These are phyloP conservation scores for Obelidium mucronatum DNA, from an alignment of 192 early-diverging fungal species.

Conservation along the genomic window DNA sequence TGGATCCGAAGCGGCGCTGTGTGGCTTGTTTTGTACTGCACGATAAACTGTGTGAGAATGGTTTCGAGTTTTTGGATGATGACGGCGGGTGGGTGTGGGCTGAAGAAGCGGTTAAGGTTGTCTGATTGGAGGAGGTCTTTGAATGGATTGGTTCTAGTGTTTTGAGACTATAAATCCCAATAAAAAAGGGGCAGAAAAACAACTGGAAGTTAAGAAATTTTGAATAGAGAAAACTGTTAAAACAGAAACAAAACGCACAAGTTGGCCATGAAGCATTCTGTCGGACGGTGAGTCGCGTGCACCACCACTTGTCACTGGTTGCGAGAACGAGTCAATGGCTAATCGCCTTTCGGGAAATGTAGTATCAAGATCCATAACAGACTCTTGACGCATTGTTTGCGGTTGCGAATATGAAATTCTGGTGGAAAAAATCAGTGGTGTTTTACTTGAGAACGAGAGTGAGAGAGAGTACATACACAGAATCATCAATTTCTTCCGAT, in stretches of 20 bases:
- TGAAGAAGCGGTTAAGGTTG: slow-evolving; percentile 53
- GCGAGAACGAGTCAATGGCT: slow-evolving; percentile 54
- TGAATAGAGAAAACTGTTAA: too few relatives aligned
- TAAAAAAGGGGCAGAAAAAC: neutral
- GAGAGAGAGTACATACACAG: neutral
- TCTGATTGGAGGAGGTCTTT: slow-evolving; percentile 50
- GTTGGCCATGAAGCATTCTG: neutral
- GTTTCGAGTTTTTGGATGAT: slow-evolving; percentile 35
- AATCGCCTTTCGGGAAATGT: slow-evolving; percentile 21
- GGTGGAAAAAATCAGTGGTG: neutral
- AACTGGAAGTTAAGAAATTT: neutral
- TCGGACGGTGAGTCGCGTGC: slow-evolving; percentile 13
- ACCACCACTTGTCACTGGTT: slow-evolving; percentile 41
- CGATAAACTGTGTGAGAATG: slow-evolving; percentile 48
- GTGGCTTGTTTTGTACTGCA: slow-evolving; percentile 46
- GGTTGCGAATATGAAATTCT: slow-evolving; percentile 60
- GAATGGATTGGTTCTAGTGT: slow-evolving; percentile 31
- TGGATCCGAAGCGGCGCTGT: slow-evolving; percentile 42
- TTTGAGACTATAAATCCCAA: slow-evolving; percentile 18
- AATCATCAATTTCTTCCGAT: neutral
- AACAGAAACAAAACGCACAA: neutral
- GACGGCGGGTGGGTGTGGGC: slow-evolving; percentile 1
- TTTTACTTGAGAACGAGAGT: neutral
- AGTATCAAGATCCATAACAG: slow-evolving; percentile 24
- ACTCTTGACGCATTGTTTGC: slow-evolving; percentile 47